These are phyloP conservation scores for Plasmodium cynomolgi DNA, from an alignment of 169 alveolate species.

Conservation along the genomic window DNA sequence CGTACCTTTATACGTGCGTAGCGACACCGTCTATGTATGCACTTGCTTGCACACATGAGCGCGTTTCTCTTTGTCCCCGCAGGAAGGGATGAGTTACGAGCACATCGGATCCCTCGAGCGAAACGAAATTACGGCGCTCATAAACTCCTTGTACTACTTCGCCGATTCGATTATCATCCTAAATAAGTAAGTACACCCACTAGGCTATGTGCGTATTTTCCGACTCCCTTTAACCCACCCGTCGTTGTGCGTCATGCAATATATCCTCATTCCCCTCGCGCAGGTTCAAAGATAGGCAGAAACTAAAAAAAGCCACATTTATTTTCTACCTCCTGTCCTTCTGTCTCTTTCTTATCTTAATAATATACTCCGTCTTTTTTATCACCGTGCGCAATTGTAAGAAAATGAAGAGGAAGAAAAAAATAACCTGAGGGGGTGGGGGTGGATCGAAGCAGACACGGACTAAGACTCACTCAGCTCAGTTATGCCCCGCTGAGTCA, in stretches of 20 bases:
- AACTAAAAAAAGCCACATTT: conserved; percentile 26
- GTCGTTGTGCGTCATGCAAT: neutral
- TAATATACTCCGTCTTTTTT: conserved; percentile 17
- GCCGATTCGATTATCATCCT: conserved; percentile 86
- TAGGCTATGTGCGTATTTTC: neutral
- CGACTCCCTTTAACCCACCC: neutral
- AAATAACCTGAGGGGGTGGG: neutral
- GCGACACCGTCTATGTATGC: neutral
- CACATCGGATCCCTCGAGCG: conserved; percentile 82
- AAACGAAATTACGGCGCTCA: conserved; percentile 89
- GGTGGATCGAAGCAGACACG: neutral
- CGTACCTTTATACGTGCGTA: neutral
- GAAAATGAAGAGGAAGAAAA: neutral
- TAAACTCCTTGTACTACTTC: conserved; percentile 85
- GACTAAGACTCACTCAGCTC: neutral
- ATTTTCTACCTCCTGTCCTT: conserved; percentile 24
- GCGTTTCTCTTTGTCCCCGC: neutral
- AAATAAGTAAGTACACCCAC: conserved; percentile 26
- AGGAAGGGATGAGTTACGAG: conserved; percentile 67
- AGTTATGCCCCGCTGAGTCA: too few relatives aligned
- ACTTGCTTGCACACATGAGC: neutral
- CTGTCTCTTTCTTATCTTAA: neutral
- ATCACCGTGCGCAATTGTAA: conserved; percentile 10
- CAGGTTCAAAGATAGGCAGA: conserved; percentile 40
- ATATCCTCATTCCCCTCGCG: neutral